These are phyloP conservation scores for Alternaria longipes DNA, from an alignment of 2,329 filamentous ascomycete species.

Conservation along the genomic window DNA sequence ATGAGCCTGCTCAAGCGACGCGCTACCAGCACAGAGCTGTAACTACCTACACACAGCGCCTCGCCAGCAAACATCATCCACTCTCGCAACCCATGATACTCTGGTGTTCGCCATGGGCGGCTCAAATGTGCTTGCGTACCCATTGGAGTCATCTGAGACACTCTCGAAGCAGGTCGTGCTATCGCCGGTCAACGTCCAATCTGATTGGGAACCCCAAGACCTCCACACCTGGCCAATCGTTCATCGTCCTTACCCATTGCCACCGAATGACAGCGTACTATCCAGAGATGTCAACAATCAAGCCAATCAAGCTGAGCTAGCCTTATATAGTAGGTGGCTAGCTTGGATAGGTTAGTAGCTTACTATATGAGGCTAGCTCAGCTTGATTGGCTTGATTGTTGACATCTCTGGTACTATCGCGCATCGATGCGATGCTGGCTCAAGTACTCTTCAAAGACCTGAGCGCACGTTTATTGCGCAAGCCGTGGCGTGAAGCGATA, in stretches of 20 bases:
- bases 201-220: too few species aligned
- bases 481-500: not conserved
- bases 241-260: not conserved
- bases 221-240: not conserved
- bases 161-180: too few species aligned
- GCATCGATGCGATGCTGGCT: not conserved
- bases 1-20: too few species aligned
- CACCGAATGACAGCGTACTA: not conserved
- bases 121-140: not conserved
- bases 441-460: not conserved
- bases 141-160: too few species aligned
- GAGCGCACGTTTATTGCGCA: not conserved
- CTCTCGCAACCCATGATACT: not conserved
- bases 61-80: not conserved
- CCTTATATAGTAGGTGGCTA: too few species aligned
- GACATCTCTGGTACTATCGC: not conserved
- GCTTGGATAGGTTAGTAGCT: too few species aligned
- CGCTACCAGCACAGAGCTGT: too few species aligned
- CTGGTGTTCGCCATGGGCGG: not conserved
- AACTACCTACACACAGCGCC: not conserved
- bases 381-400: too few species aligned
- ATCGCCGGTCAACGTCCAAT: too few species aligned
- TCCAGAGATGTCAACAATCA: too few species aligned
- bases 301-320: too few species aligned
- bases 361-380: too few species aligned